Evolutionary conservation across 208 protist genomes (phyloP), one percentile per base, ranked within the genome.

Genomic region (Giardia muris): DNA sequence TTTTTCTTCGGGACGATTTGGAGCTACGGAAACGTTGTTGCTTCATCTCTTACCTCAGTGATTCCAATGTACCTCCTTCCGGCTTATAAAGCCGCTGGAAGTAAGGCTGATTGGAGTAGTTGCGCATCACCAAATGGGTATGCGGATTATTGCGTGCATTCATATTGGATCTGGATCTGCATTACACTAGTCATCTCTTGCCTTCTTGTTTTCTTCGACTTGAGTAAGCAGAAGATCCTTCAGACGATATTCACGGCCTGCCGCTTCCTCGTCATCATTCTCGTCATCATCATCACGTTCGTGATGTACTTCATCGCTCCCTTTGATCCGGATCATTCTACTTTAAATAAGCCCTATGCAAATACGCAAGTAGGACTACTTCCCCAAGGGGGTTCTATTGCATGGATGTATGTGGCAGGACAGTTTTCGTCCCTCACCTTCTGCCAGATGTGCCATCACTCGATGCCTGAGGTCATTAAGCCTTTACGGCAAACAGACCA

Each of bases 131-230:
- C 10, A 30, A 76, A 30, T 76, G 30, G 30, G 22, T 89, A 45
- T 4, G 86, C 19, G 4, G 42, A 89, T 10, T 43, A 10, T 44
- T 89, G 86, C 42, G 19, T 46, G 4, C 4, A 10, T 4, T 22
- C 86, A 19, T 89, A 89, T 43, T 89, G 42, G 22, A 44, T 89
- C 3, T 89, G 86, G 86, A 4, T 44, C 19, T 89, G 42, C 42
- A 44, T 89, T 44, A 43, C 86, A 4, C n/a, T 89, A 4, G 86
- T 89, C 86, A 46, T 46, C 86, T 4, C 86, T 44, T 46, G 86
- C 42, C n/a, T 89, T 44, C 86, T 89, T 4, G 42, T 89, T 4
- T 89, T 89, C 86, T 89, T 89, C 42, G 86, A 89, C 42, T 44
- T 89, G 22, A 46, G 22, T 44, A 4, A 89, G 86, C 86, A 89